A percentile compares a stretch with the other conserved stretches of the same genome.
phyloP scores from a whole-genome alignment of 2,329 filamentous ascomycete genomes.

The Trichoderma cornu-damae region DNA sequence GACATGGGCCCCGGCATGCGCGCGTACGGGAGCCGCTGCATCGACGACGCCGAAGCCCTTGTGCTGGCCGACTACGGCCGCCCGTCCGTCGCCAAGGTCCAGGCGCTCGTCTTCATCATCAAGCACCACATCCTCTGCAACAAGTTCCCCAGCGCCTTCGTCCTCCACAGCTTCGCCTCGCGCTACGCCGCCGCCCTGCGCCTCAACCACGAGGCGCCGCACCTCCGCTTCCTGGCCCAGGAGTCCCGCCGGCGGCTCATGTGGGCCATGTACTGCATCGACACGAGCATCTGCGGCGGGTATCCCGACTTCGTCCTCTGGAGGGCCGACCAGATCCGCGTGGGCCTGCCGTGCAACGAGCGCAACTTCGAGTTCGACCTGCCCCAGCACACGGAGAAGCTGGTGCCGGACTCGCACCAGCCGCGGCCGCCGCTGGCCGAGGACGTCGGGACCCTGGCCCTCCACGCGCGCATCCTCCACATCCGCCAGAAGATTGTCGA shows the following conservation, averaged over 20 bases:
- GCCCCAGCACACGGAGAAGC: constrained; percentile 49
- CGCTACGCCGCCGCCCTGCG: constrained; percentile 40
- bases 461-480: constrained; percentile 53
- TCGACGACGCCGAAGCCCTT: constrained; percentile 50
- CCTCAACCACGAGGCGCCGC: constrained; percentile 40
- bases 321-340: constrained; percentile 38
- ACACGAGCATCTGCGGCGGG: constrained; percentile 40
- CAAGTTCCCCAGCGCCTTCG: constrained; percentile 41
- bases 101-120: constrained; percentile 42
- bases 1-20: constrained; percentile 49
- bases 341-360: constrained; percentile 41
- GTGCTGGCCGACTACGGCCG: constrained; percentile 50
- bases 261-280: constrained; percentile 43
- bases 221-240: constrained; percentile 38
- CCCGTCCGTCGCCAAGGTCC: constrained; percentile 53
- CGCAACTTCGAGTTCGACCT: constrained; percentile 52
- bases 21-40: constrained; percentile 50
- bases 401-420: constrained; percentile 42
- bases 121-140: constrained; percentile 43
- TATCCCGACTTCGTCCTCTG: constrained; percentile 43
- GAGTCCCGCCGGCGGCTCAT: constrained; percentile 41
- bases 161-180: constrained; percentile 41
- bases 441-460: constrained; percentile 50
- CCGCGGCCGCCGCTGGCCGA: constrained; percentile 41
- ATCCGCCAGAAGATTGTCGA: constrained; percentile 51